Evolutionary conservation across 148 eudicot species (phyloP), one percentile per base, ranked within the genome.

Genomic region (Rhododendron mucronatum): DNA sequence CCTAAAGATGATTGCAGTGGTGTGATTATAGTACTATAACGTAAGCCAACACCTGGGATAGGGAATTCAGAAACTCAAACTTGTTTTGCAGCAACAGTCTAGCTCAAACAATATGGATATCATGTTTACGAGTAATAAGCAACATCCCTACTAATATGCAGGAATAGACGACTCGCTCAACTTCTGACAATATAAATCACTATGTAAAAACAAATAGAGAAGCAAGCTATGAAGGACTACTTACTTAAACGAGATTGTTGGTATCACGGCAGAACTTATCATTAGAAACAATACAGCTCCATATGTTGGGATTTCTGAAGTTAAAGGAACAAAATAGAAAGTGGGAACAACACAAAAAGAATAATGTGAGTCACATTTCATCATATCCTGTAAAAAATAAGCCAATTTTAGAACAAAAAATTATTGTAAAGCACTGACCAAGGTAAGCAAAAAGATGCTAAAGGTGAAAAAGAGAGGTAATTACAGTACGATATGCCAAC

Each of bases 181-280:
- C 8, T 80, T 18, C 18, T 0, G 50, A 55, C 18, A 28, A 82
- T 21, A 14, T 11, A 59, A 30, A 20, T 37, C 84, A 39, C 4
- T 4, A 37, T 3, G n/a, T 37, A 12, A 48, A 11, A 21, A 61
- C 50, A 61, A 59, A 41, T 59, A 21, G 35, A 26, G 14, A 61
- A 61, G 30, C 23, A 82, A 59, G 26, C 53, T 82, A 39, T 21
- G 74, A 37, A 82, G 12, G 75, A 47, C 63, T 71, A 87, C 88
- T 87, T 75, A 91, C 92, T 91, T 89, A 84, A 86, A 87, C 30
- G 85, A 41, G 80, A 89, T 26, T 69, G 92, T 91, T 44, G 92
- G 92, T 57, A 91, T 89, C 55, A 91, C 91, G 47, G 89, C 92
- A 89, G 84, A 91, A 51, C 39, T 67, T 82, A 87, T 86, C 92